Evolutionary conservation across 2,329 filamentous ascomycete genomes (phyloP).

Genomic region (Fusarium brachygibbosum): DNA sequence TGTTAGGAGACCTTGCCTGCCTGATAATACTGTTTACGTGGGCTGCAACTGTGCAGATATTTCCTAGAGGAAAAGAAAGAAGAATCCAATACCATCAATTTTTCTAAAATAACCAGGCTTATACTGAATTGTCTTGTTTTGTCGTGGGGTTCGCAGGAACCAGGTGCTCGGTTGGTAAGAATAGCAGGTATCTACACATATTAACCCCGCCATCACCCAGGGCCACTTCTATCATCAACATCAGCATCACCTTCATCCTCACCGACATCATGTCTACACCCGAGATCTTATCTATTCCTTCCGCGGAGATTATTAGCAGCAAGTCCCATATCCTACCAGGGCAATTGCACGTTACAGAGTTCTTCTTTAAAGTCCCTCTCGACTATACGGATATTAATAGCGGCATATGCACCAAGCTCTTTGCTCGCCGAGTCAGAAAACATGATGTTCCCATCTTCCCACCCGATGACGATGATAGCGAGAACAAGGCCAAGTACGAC

Average conservation of each 20-base stretch:
- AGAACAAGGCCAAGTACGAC: conserved; percentile 26
- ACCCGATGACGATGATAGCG: conserved; percentile 49
- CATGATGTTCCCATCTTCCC: conserved; percentile 72
- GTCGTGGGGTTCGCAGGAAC: not conserved
- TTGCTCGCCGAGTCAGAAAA: conserved; percentile 80
- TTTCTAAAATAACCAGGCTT: not conserved
- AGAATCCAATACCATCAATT: too few species aligned
- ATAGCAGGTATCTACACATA: not conserved
- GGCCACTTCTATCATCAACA: conserved; percentile 14
- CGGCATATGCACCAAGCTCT: conserved; percentile 75
- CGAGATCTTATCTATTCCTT: conserved; percentile 48
- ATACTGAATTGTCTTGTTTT: not conserved
- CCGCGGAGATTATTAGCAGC: conserved; percentile 58
- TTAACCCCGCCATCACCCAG: conserved; percentile 32
- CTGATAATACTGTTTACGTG: too few species aligned
- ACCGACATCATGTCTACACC: conserved; percentile 24
- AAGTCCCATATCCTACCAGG: conserved; percentile 66
- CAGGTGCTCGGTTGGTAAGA: not conserved
- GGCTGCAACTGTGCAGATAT: not conserved
- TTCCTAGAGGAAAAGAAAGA: not conserved
- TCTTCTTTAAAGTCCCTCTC: conserved; percentile 88
- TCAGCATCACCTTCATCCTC: conserved; percentile 6
- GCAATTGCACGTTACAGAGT: conserved; percentile 80
- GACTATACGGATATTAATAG: conserved; percentile 76
- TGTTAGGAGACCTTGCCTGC: too few species aligned